phyloP scores from a whole-genome alignment of 2,329 filamentous ascomycete genomes.

The Ascochyta koolunga region DNA sequence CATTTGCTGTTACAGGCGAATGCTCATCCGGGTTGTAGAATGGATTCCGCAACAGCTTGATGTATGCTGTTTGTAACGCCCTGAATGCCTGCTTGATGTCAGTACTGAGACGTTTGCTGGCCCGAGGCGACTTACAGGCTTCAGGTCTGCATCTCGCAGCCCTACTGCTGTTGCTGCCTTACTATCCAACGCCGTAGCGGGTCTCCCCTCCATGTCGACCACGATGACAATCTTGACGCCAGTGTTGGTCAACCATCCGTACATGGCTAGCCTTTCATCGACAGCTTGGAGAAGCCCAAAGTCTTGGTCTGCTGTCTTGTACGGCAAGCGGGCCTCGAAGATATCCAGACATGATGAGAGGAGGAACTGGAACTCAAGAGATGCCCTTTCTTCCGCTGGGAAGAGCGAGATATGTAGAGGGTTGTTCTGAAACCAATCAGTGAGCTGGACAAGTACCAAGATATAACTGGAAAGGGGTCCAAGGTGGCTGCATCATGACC shows the following conservation, averaged over 20 bases:
- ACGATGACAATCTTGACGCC: conserved; percentile 89
- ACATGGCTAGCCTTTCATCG: conserved; percentile 90
- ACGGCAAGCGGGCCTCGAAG: conserved; percentile 82
- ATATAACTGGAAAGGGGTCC: background rate
- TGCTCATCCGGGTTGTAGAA: conserved; percentile 93
- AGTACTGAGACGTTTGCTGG: background rate
- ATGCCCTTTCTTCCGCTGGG: conserved; percentile 72
- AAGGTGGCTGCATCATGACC: background rate
- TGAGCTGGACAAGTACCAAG: background rate
- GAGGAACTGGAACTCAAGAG: conserved; percentile 90
- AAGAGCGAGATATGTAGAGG: conserved; percentile 93
- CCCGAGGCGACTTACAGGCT: conserved; percentile 64
- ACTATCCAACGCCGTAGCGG: conserved; percentile 46
- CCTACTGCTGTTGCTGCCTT: conserved; percentile 62
- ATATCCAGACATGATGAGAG: conserved; percentile 92
- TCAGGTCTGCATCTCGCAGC: conserved; percentile 83
- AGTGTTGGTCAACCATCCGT: conserved; percentile 96
- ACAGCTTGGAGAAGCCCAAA: conserved; percentile 90
- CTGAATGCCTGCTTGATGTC: conserved; percentile 70
- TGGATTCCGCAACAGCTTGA: conserved; percentile 86
- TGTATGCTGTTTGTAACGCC: conserved; percentile 91
- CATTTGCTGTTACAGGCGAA: conserved; percentile 62
- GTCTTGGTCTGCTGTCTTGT: conserved; percentile 78
- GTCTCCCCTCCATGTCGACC: conserved; percentile 84
- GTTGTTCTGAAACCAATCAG: conserved; percentile 73